Percentiles rank a stretch among this genome's conserved stretches.
Conservation (phyloP, 257 asterid species). For the Datura wrightii region DNA sequence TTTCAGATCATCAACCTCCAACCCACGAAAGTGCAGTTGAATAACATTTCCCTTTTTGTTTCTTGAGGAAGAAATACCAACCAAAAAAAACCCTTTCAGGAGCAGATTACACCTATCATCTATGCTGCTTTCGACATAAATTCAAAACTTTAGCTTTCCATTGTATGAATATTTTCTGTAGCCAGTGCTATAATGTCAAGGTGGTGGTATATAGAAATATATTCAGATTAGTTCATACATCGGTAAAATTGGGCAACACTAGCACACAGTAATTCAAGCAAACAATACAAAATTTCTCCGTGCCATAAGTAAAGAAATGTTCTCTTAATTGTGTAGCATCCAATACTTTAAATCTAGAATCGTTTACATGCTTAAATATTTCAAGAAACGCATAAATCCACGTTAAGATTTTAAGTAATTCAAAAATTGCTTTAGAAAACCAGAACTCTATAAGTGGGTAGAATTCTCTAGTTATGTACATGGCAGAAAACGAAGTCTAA, state of each 20-base stretch:
- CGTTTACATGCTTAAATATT: neutral
- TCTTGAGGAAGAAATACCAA: neutral
- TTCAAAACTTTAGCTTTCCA: neutral
- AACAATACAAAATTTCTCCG: neutral
- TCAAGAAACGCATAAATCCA: neutral
- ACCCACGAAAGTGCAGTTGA: neutral
- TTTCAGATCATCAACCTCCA: neutral
- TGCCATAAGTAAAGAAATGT: neutral
- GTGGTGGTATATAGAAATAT: neutral
- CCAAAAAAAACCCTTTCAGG: neutral
- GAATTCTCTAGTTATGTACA: neutral
- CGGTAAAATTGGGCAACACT: neutral
- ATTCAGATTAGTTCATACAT: neutral
- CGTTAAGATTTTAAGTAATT: neutral
- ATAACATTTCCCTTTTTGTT: neutral
- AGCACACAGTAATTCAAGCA: neutral
- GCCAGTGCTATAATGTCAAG: neutral
- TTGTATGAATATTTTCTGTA: neutral
- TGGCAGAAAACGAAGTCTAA: neutral
- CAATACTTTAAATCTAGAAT: neutral
- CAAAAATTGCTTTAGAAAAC: neutral
- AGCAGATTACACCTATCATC: neutral
- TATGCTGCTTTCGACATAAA: neutral
- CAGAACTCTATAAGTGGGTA: neutral
- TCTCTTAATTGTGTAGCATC: neutral